Conservation (phyloP, 2,329 filamentous ascomycete species). For the Fusarium armeniacum region DNA sequence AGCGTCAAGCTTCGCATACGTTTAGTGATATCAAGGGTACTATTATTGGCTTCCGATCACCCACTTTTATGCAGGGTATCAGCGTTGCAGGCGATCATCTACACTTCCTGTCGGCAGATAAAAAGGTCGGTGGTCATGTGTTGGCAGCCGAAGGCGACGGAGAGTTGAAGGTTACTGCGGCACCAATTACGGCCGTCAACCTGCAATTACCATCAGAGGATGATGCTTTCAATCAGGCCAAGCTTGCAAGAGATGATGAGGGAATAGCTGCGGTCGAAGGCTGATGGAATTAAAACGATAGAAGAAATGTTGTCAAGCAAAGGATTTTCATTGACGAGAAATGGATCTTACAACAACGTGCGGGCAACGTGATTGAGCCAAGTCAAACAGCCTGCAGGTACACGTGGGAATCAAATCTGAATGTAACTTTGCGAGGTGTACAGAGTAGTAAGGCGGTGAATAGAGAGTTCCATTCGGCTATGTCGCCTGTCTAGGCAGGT, state of each 20-base stretch:
- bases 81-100: constrained; percentile 40
- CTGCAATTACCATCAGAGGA: constrained; percentile 16
- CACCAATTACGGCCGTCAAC: constrained; percentile 16
- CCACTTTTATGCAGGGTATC: constrained; percentile 33
- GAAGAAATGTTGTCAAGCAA: neutral
- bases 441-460: neutral
- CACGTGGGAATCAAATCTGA: neutral
- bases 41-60: constrained; percentile 29
- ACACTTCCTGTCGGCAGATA: constrained; percentile 17
- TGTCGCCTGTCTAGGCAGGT: constrained; percentile 3
- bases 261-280: constrained; percentile 36
- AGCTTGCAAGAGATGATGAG: constrained; percentile 19
- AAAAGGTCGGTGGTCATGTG: constrained; percentile 29
- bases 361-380: neutral
- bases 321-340: neutral
- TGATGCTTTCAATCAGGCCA: constrained; percentile 21
- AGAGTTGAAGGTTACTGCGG: constrained; percentile 11
- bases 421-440: neutral
- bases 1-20: constrained; percentile 26
- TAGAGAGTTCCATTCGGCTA: neutral
- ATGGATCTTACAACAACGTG: fast-evolving
- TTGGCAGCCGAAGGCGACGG: constrained; percentile 23
- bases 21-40: constrained; percentile 17
- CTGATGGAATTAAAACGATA: neutral
- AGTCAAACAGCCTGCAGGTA: neutral